These are phyloP conservation scores for Trichoderma cornu-damae DNA, from an alignment of 2,329 filamentous ascomycete species.

Conservation along the genomic window DNA sequence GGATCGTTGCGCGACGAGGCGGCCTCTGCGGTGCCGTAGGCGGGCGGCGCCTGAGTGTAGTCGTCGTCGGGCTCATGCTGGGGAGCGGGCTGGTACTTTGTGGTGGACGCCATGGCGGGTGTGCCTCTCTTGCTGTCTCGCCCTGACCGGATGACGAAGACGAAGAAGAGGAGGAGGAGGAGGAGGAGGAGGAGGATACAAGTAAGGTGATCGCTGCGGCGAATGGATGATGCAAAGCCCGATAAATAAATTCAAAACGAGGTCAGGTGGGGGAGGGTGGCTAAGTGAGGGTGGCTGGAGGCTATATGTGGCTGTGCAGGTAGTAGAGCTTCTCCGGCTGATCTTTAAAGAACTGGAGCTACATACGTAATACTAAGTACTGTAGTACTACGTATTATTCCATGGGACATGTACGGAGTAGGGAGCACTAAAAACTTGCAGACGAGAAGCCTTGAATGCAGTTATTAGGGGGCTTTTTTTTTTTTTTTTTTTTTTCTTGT, in stretches of 20 bases:
- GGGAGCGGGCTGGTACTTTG: conserved; percentile 78
- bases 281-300: neutral
- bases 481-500: too few species aligned
- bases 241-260: conserved; percentile 8
- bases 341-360: too few species aligned
- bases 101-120: conserved; percentile 64
- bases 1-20: conserved; percentile 51
- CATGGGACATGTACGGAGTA: too few species aligned
- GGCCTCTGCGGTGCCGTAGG: conserved; percentile 49
- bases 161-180: neutral
- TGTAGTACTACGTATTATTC: too few species aligned
- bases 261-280: conserved; percentile 19
- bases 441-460: too few species aligned
- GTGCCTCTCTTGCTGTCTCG: neutral
- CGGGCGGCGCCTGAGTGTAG: conserved; percentile 76
- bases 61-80: conserved; percentile 83
- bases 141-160: neutral
- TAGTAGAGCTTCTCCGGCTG: neutral
- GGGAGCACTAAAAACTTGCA: too few species aligned
- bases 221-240: conserved; percentile 17
- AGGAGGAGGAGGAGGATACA: neutral
- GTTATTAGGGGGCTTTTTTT: too few species aligned
- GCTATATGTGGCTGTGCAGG: conserved; percentile 7
- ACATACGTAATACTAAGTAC: too few species aligned
- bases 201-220: conserved; percentile 18